Evolutionary conservation across 2,329 filamentous ascomycete species (phyloP), one percentile per base, ranked within the genome.

Genomic region (Trichophaea hybrida): DNA sequence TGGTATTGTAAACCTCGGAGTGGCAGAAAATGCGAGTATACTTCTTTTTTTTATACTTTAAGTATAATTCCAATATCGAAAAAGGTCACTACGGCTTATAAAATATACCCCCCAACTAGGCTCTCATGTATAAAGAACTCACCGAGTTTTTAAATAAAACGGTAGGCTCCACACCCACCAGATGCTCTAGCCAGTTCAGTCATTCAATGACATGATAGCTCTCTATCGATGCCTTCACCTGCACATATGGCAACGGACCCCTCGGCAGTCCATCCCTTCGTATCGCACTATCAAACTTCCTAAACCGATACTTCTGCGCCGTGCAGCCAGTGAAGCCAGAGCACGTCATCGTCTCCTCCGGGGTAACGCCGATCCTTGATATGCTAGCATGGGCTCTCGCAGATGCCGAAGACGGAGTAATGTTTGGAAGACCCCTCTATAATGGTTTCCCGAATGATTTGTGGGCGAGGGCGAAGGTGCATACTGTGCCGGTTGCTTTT

Each of bases 361-460:
- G 65, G n/a, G 62, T 65, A 2, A 61, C 58, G 24, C 50, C 59
- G 13, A 38, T 59, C 15, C 24, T 63, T 12, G 64, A 67, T 37
- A 15, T 60, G 24, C 55, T 67, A 10, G 57, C 55, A 15, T 65
- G 65, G 53, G 48, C 60, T 10, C 60, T 64, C 15, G 59, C 60
- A n/a, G 62, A 67, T 38, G 59, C 61, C 17, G 65, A 62, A 24
- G 64, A 65, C 34, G 65, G 61, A 13, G 61, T 67, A 12, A 43
- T 67, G 50, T 58, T 67, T 46, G 64, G 62, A 5, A 43, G 58
- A 35, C 65, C 65, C 33, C 58, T 67, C 44, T 67, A 67, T 55
- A 56, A 57, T 4, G 65, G 59, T 2, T 66, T 67, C 35, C 17
- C 40, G 5, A 53, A 61, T 44, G 65, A 58, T 17, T 52, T 58